phyloP scores from a whole-genome alignment of 306 rosid species.

The Vicia villosa region DNA sequence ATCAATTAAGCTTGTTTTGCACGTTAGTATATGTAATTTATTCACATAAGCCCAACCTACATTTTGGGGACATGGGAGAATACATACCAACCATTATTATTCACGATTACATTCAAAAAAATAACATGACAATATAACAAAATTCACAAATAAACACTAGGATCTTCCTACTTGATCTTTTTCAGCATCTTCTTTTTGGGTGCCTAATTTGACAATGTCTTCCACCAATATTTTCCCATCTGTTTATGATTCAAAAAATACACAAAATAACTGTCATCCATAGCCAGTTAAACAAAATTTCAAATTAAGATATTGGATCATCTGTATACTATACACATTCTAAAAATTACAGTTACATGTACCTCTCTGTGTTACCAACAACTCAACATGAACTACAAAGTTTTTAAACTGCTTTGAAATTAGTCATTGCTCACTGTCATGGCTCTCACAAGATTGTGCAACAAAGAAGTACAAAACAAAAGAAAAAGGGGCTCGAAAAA shows the following conservation, averaged over 20 bases:
- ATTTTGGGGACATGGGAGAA: too few relatives aligned
- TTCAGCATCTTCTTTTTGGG: conserved; percentile 37
- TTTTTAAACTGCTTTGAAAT: too few relatives aligned
- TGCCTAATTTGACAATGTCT: conserved; percentile 48
- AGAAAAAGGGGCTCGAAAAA: neutral
- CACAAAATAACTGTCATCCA: neutral
- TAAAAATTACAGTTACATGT: conserved; percentile 6
- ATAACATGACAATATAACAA: conserved; percentile 4
- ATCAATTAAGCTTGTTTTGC: too few relatives aligned
- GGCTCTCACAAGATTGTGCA: too few relatives aligned
- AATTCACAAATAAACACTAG: conserved; percentile 26
- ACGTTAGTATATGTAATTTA: too few relatives aligned
- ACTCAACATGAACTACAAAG: too few relatives aligned
- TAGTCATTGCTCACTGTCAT: too few relatives aligned
- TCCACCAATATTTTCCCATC: conserved; percentile 56
- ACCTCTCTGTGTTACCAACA: neutral
- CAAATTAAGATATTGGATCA: conserved; percentile 5
- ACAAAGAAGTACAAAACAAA: neutral
- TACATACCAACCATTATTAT: neutral
- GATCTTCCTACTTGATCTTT: conserved; percentile 31
- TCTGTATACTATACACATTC: neutral
- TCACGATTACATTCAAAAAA: conserved; percentile 10
- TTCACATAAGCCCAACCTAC: too few relatives aligned
- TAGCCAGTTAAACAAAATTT: conserved; percentile 1
- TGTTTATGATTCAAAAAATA: conserved; percentile 18